Evolutionary conservation across 1,284 basidiomycete species (phyloP).

Genomic region (Tylopilus sp.): DNA sequence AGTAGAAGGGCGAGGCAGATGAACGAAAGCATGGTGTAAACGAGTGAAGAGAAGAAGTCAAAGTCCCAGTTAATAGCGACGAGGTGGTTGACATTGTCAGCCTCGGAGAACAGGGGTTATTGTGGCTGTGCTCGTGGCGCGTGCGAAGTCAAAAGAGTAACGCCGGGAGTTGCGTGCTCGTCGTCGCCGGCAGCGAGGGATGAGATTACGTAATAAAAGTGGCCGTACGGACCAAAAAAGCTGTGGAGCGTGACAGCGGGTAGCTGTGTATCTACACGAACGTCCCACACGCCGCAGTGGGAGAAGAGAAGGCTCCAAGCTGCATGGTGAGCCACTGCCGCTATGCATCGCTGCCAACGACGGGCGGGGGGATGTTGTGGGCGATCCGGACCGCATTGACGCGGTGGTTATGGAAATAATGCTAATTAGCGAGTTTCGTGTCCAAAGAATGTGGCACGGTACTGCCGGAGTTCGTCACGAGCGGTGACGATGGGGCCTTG

Average conservation of each 20-base stretch:
- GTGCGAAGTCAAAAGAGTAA: no score
- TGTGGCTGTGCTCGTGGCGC: no score
- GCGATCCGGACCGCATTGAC: neutral
- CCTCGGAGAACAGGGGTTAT: no score
- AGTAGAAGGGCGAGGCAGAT: conserved; percentile 22
- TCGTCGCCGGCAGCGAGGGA: conserved; percentile 25
- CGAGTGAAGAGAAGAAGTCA: conserved; percentile 1
- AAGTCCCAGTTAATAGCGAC: conserved; percentile 7
- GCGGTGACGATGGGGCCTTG: conserved; percentile 63
- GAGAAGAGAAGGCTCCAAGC: conserved; percentile 13
- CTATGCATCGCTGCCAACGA: neutral
- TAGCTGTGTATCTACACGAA: no score
- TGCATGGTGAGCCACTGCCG: neutral
- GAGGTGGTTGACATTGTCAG: conserved; percentile 13
- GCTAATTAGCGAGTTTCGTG: conserved; percentile 26
- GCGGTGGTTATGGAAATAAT: conserved; percentile 11
- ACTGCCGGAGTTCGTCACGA: conserved; percentile 41
- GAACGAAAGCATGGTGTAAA: conserved; percentile 23
- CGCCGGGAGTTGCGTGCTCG: conserved; percentile 14
- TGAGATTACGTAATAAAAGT: conserved; percentile 21
- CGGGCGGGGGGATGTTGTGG: conserved; percentile 15
- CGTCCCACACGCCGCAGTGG: conserved; percentile 5
- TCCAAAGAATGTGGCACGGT: conserved; percentile 33
- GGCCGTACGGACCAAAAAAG: conserved; percentile 24
- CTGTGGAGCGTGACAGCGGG: conserved; percentile 1